phyloP scores from a whole-genome alignment of 768 basidiomycete species.

The Tylopilus vinaceipallidus region DNA sequence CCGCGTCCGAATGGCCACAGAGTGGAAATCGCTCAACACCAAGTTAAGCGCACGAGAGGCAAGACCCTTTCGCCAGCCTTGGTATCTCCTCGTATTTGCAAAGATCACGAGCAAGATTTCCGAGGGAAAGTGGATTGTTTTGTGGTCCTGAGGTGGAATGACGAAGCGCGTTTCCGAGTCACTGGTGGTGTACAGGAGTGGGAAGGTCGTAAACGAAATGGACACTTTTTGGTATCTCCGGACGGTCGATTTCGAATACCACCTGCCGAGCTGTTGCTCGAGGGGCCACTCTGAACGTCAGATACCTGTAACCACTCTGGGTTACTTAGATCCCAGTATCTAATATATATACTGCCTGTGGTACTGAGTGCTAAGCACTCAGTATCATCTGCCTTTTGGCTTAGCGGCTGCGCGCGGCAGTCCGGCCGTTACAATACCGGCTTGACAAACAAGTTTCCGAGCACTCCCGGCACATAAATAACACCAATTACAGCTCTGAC shows the following conservation, averaged over 20 bases:
- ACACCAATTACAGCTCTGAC: not conserved
- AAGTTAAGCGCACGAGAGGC: not conserved
- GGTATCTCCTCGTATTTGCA: not conserved
- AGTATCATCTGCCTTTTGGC: too few relatives aligned
- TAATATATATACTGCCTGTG: too few relatives aligned
- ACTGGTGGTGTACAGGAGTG: not conserved
- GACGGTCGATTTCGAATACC: conserved; percentile 6
- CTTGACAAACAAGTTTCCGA: too few relatives aligned
- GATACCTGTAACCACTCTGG: too few relatives aligned
- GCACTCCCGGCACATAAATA: too few relatives aligned
- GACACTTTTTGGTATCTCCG: not conserved
- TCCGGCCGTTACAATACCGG: too few relatives aligned
- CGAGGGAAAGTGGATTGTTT: not conserved
- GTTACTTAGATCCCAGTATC: too few relatives aligned
- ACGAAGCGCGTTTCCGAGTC: not conserved
- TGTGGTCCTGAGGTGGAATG: too few relatives aligned
- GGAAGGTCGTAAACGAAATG: not conserved
- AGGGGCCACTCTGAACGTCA: not conserved
- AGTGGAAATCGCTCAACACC: not conserved
- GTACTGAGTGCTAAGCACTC: too few relatives aligned
- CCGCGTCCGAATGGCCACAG: too few relatives aligned
- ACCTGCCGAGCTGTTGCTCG: not conserved
- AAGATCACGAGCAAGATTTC: conserved; percentile 1
- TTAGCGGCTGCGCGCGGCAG: too few relatives aligned
- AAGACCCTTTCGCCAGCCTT: conserved; percentile 1